These are phyloP conservation scores for Lachnum nothofagi DNA, from an alignment of 2,329 filamentous ascomycete species.

Conservation along the genomic window DNA sequence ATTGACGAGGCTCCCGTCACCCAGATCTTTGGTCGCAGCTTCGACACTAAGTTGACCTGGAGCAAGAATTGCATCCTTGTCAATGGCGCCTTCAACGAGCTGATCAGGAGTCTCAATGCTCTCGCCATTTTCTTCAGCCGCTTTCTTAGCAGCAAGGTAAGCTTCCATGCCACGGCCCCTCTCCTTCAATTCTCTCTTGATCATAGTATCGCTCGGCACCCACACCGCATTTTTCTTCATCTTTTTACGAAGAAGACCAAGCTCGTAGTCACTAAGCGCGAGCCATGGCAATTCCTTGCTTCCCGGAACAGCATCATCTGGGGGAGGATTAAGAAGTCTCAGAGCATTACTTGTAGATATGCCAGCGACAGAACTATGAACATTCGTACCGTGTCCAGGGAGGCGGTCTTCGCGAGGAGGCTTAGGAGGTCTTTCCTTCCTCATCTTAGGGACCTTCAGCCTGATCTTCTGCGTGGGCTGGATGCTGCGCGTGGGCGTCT, in stretches of 20 bases:
- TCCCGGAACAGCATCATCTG: conserved; percentile 53
- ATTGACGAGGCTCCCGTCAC: conserved; percentile 60
- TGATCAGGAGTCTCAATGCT: conserved; percentile 46
- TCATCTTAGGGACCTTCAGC: conserved; percentile 28
- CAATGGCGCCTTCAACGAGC: conserved; percentile 18
- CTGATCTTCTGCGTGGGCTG: conserved; percentile 21
- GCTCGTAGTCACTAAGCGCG: conserved; percentile 58
- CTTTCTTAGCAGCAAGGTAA: conserved; percentile 56
- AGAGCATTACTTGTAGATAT: conserved; percentile 36
- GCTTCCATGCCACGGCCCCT: conserved; percentile 63
- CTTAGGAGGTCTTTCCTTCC: conserved; percentile 24
- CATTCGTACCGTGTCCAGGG: conserved; percentile 32
- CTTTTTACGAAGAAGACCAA: conserved; percentile 67
- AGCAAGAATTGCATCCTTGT: conserved; percentile 41
- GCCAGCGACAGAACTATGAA: conserved; percentile 33
- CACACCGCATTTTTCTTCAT: conserved; percentile 92
- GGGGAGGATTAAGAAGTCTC: conserved; percentile 48
- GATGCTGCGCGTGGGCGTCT: conserved; percentile 21
- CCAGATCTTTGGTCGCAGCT: conserved; percentile 38
- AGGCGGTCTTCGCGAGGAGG: conserved; percentile 28
- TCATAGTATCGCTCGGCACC: conserved; percentile 82
- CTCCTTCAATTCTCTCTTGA: conserved; percentile 68
- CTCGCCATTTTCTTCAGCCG: conserved; percentile 61
- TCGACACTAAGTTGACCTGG: conserved; percentile 54
- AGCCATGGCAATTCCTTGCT: conserved; percentile 60